phyloP scores from a whole-genome alignment of 2,329 filamentous ascomycete species.

The Aureobasidium leucospermi region DNA sequence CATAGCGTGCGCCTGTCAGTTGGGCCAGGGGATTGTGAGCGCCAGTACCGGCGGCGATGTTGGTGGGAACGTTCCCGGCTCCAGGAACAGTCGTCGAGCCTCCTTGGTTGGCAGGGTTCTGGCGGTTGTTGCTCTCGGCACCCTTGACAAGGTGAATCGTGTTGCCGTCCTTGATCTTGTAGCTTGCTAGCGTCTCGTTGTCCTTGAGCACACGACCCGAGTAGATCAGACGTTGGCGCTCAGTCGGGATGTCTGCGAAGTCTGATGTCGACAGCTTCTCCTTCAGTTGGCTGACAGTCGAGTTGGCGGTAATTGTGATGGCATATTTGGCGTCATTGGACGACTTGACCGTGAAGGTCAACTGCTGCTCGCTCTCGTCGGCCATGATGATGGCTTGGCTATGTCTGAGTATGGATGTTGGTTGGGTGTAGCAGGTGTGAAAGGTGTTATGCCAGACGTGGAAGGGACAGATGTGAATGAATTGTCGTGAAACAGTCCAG shows the following conservation, averaged over 20 bases:
- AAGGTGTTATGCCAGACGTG: not conserved
- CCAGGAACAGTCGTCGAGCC: conserved; percentile 31
- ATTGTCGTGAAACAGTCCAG: not conserved
- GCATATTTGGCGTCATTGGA: conserved; percentile 81
- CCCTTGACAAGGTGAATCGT: conserved; percentile 96
- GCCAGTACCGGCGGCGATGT: conserved; percentile 69
- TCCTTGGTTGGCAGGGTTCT: conserved; percentile 47
- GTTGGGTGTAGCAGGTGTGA: not conserved
- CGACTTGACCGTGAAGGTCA: conserved; percentile 98
- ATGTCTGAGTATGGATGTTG: not conserved
- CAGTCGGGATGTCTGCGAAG: conserved; percentile 77
- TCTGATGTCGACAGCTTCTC: conserved; percentile 73
- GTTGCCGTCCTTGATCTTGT: conserved; percentile 94
- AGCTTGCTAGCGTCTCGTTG: conserved; percentile 71
- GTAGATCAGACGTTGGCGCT: conserved; percentile 93
- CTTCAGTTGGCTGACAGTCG: conserved; percentile 80
- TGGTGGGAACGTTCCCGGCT: conserved; percentile 56
- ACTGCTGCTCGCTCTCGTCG: conserved; percentile 58
- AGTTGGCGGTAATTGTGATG: conserved; percentile 69
- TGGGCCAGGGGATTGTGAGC: conserved; percentile 86
- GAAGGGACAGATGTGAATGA: not conserved
- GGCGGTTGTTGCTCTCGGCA: conserved; percentile 73
- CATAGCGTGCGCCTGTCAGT: conserved; percentile 86
- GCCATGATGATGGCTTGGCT: conserved; percentile 44
- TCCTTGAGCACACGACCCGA: conserved; percentile 96